Conservation (phyloP, 257 asterid species). For the Primulina tabacum region DNA sequence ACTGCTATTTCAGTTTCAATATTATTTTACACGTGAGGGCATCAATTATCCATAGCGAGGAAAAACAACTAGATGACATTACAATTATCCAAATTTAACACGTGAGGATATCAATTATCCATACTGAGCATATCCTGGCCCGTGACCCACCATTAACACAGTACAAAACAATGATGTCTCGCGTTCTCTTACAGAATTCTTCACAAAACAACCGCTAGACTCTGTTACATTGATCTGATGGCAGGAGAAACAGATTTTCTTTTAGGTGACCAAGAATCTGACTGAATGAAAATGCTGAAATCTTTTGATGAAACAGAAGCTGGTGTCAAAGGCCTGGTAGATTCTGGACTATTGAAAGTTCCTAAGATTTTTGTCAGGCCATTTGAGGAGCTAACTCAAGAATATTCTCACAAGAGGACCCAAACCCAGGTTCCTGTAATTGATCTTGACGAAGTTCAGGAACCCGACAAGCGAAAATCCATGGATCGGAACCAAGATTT, state of each 20-base stretch:
- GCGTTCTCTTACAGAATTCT: no score
- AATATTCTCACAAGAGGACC: background rate
- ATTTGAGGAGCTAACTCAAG: slow-evolving; percentile 24
- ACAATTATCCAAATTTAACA: no score
- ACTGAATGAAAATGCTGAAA: slow-evolving; percentile 31
- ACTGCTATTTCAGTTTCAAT: no score
- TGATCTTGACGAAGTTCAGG: background rate
- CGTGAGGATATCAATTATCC: no score
- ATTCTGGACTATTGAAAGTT: slow-evolving; percentile 38
- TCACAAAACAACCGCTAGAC: background rate
- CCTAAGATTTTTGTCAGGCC: slow-evolving; percentile 44
- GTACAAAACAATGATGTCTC: no score
- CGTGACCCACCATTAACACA: no score
- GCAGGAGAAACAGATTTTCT: slow-evolving; percentile 16
- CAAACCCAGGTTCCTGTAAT: no score
- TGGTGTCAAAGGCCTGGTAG: slow-evolving; percentile 51
- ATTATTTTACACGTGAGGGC: no score
- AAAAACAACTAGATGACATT: no score
- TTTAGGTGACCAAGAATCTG: slow-evolving; percentile 9
- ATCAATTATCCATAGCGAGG: no score
- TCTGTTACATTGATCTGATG: slow-evolving; percentile 9
- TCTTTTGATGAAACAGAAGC: slow-evolving; percentile 46
- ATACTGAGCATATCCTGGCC: no score
- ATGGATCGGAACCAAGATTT: slow-evolving; percentile 23
- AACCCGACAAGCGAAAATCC: background rate